Percentiles rank a stretch among this genome's conserved stretches.
These are phyloP conservation scores for Aspergillus awamori DNA, from an alignment of 2,329 filamentous ascomycete species.

Conservation along the genomic window DNA sequence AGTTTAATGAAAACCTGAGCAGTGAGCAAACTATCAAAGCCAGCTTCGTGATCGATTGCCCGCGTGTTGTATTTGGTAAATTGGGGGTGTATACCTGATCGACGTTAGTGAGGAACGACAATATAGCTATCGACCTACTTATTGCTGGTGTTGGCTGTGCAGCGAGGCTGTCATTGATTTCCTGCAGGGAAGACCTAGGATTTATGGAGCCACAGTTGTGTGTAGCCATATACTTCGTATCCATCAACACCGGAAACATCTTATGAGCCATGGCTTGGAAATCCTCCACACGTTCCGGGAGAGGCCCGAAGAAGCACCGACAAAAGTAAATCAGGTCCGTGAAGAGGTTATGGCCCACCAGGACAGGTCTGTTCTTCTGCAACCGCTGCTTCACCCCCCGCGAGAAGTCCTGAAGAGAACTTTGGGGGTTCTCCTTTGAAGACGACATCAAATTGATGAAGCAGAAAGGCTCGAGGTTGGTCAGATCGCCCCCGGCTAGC, in stretches of 20 bases:
- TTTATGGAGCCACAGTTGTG: slow-evolving; percentile 57
- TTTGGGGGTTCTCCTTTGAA: slow-evolving; percentile 19
- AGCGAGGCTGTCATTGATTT: slow-evolving; percentile 31
- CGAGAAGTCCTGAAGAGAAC: slow-evolving; percentile 31
- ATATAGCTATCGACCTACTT: slow-evolving; percentile 25
- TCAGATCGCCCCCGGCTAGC: slow-evolving; percentile 46
- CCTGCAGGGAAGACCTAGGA: slow-evolving; percentile 42
- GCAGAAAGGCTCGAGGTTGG: slow-evolving; percentile 37
- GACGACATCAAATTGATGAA: slow-evolving; percentile 31
- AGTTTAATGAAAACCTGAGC: slow-evolving; percentile 62
- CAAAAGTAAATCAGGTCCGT: slow-evolving; percentile 66
- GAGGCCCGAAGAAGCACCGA: slow-evolving; percentile 59
- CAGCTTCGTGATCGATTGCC: slow-evolving; percentile 57
- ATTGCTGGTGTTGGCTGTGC: slow-evolving; percentile 33
- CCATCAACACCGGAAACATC: slow-evolving; percentile 60
- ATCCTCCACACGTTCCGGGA: slow-evolving; percentile 59
- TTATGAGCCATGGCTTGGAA: slow-evolving; percentile 56
- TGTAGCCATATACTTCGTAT: slow-evolving; percentile 67
- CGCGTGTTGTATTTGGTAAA: slow-evolving; percentile 35
- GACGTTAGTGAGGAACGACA: slow-evolving; percentile 22
- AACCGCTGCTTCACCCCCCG: slow-evolving; percentile 44
- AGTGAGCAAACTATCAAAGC: slow-evolving; percentile 65
- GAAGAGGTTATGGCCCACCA: slow-evolving; percentile 67
- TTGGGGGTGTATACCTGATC: slow-evolving; percentile 33
- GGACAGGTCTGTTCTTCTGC: slow-evolving; percentile 50